Percentiles rank a stretch among this genome's conserved stretches.
Evolutionary conservation across 129 eudicot genomes (phyloP).

Genomic region (Ambrosia artemisiifolia): DNA sequence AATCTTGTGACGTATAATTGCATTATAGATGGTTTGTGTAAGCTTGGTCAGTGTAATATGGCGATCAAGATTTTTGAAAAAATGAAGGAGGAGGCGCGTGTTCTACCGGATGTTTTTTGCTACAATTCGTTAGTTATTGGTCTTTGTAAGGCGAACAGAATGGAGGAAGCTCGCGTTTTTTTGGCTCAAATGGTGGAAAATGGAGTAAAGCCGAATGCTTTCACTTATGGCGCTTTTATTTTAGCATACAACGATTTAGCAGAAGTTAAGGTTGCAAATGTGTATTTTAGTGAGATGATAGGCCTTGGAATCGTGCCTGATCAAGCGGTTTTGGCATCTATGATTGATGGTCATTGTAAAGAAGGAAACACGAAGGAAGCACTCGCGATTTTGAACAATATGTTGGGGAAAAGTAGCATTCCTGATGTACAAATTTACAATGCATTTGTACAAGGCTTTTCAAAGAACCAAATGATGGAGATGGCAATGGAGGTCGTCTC

Average conservation of each 20-base stretch:
- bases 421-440: slow-evolving; percentile 37
- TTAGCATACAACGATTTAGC: slow-evolving; percentile 27
- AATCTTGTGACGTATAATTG: slow-evolving; percentile 31
- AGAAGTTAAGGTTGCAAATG: slow-evolving; percentile 30
- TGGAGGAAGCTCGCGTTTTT: slow-evolving; percentile 36
- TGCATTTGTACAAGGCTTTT: slow-evolving; percentile 33
- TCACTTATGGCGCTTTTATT: slow-evolving; percentile 42
- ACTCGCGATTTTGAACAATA: slow-evolving; percentile 14
- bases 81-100: slow-evolving; percentile 27
- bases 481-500: slow-evolving; percentile 23
- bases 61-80: slow-evolving; percentile 24
- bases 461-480: slow-evolving; percentile 24
- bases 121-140: slow-evolving; percentile 32
- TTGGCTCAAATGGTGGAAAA: slow-evolving; percentile 31
- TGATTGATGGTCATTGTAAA: slow-evolving; percentile 38
- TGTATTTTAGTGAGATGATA: slow-evolving; percentile 34
- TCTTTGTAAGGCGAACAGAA: slow-evolving; percentile 33
- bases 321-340: slow-evolving; percentile 34
- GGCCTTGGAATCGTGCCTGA: slow-evolving; percentile 37
- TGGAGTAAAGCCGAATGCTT: slow-evolving; percentile 34
- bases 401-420: slow-evolving; percentile 22
- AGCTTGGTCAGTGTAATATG: slow-evolving; percentile 17
- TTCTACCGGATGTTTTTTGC: slow-evolving; percentile 22
- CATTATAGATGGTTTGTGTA: slow-evolving; percentile 31
- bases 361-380: slow-evolving; percentile 28